Evolutionary conservation across 352 stramenopile species (phyloP).

Genomic region (Halophytophthora batemanensis): DNA sequence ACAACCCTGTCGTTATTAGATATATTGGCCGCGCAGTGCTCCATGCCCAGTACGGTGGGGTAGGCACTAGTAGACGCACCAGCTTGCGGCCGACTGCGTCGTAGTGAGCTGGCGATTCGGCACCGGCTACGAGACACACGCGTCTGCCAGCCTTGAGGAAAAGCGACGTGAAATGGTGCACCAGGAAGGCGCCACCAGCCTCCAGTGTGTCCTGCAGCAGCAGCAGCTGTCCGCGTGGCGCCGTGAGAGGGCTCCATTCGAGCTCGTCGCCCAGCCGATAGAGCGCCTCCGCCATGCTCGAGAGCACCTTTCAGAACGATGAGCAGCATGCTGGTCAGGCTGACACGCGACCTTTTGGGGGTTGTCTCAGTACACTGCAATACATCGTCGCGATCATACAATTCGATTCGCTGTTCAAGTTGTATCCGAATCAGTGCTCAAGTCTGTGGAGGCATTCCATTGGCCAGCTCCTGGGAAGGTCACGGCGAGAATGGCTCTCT

Average conservation of each 20-base stretch:
- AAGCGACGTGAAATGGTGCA: conserved; percentile 71
- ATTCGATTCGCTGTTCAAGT: too few relatives aligned
- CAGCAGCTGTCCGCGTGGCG: conserved; percentile 52
- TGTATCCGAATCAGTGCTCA: too few relatives aligned
- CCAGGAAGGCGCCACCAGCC: conserved; percentile 47
- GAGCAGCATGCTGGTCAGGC: too few relatives aligned
- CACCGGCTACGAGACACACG: conserved; percentile 56
- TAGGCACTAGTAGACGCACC: conserved; percentile 21
- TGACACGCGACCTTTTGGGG: too few relatives aligned
- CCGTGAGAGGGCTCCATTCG: conserved; percentile 44
- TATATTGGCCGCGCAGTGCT: too few relatives aligned
- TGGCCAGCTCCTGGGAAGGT: too few relatives aligned
- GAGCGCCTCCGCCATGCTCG: conserved; percentile 52
- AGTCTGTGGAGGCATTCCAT: too few relatives aligned
- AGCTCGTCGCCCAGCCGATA: conserved; percentile 49
- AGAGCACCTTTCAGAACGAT: too few relatives aligned
- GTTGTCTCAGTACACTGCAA: too few relatives aligned
- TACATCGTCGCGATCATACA: too few relatives aligned
- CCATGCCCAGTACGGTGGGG: neutral
- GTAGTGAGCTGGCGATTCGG: conserved; percentile 57
- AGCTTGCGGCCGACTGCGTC: conserved; percentile 62
- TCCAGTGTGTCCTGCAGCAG: conserved; percentile 58
- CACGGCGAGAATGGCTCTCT: too few relatives aligned
- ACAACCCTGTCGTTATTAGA: neutral
- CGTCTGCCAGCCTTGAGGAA: conserved; percentile 70